These are phyloP conservation scores for Aureobasidium sp. DNA, from an alignment of 2,329 filamentous ascomycete genomes.

Conservation along the genomic window DNA sequence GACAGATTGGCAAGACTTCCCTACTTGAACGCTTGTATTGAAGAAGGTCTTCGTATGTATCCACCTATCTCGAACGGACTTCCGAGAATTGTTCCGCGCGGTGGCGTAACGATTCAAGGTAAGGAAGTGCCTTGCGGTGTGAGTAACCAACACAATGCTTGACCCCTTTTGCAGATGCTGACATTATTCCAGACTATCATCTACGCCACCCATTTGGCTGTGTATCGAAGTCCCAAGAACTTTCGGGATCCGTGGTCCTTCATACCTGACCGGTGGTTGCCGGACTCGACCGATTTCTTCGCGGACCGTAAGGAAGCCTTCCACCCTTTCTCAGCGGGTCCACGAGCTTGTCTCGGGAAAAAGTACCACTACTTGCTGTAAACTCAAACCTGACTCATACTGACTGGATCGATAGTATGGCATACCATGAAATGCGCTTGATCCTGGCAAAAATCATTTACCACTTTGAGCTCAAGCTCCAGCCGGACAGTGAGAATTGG, in stretches of 20 bases:
- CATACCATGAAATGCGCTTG: conserved; percentile 33
- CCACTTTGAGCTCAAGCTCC: conserved; percentile 31
- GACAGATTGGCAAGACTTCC: conserved; percentile 27
- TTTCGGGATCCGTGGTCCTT: conserved; percentile 23
- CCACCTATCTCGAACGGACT: conserved; percentile 33
- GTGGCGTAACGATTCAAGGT: conserved; percentile 22
- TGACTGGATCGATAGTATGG: conserved; percentile 21
- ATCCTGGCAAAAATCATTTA: conserved; percentile 31
- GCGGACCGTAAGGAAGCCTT: conserved; percentile 24
- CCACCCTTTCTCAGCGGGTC: conserved; percentile 27
- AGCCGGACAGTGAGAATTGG: conserved; percentile 24
- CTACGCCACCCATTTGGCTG: conserved; percentile 15
- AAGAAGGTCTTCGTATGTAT: conserved; percentile 38
- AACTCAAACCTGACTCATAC: not conserved
- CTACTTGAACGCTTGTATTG: conserved; percentile 39
- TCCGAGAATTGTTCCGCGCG: not conserved
- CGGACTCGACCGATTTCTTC: conserved; percentile 22
- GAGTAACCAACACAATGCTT: not conserved
- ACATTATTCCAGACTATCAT: conserved; percentile 7
- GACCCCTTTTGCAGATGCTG: not conserved
- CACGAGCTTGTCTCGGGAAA: conserved; percentile 25
- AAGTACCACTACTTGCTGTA: conserved; percentile 10
- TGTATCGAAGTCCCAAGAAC: conserved; percentile 16
- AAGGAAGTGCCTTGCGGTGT: conserved; percentile 21
- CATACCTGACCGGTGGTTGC: conserved; percentile 27